Evolutionary conservation across 148 eudicot species (phyloP).

Genomic region (Hydrangea macrophylla): DNA sequence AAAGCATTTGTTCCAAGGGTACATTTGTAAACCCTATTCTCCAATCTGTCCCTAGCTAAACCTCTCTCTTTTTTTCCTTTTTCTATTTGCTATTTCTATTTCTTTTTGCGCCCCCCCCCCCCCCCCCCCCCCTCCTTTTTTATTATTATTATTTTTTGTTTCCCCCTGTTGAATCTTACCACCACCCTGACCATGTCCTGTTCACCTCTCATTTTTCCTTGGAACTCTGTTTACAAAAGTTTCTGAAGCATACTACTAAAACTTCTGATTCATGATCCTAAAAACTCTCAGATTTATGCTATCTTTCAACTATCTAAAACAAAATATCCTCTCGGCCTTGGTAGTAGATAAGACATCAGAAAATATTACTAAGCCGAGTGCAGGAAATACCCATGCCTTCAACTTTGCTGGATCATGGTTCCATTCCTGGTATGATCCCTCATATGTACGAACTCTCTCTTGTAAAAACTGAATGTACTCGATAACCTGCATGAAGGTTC

Average conservation of each 20-base stretch:
- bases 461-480: constrained; percentile 87
- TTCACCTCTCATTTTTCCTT: not conserved
- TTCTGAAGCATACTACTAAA: not conserved
- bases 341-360: not conserved
- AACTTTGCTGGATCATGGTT: constrained; percentile 55
- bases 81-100: too few species aligned
- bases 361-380: not conserved
- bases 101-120: too few species aligned
- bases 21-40: not conserved
- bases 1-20: not conserved
- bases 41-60: too few species aligned
- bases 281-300: not conserved
- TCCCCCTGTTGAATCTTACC: not conserved
- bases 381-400: constrained; percentile 57
- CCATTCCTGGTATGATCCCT: constrained; percentile 78
- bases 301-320: not conserved
- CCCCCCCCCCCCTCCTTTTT: too few species aligned
- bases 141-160: too few species aligned
- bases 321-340: not conserved
- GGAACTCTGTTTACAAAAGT: not conserved
- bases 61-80: too few species aligned
- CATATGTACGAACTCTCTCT: constrained; percentile 77
- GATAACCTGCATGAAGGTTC: constrained; percentile 54
- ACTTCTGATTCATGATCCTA: not conserved
- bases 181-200: not conserved